phyloP scores from a whole-genome alignment of 2,329 filamentous ascomycete species.

The Passalora sequoiae region DNA sequence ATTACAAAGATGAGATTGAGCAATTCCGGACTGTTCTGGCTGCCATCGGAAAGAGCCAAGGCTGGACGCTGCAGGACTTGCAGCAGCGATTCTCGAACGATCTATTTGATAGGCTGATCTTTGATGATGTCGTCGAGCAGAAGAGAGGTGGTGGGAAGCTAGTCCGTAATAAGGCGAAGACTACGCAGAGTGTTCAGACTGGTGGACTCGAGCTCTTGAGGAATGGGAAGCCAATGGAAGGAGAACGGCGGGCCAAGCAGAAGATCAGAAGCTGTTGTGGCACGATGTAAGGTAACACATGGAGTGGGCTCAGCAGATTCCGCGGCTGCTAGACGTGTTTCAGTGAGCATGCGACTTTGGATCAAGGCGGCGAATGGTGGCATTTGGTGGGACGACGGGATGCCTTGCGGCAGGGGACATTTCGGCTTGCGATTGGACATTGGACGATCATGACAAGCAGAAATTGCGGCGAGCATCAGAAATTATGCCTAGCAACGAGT shows the following conservation, averaged over 20 bases:
- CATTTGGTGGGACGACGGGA: no score
- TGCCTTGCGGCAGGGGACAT: no score
- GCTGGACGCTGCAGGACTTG: conserved; percentile 14
- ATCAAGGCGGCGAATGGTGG: no score
- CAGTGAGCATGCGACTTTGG: no score
- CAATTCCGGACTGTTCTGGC: conserved; percentile 9
- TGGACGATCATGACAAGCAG: no score
- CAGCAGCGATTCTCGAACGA: conserved; percentile 14
- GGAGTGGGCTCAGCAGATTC: no score
- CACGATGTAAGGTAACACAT: not conserved
- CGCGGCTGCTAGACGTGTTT: no score
- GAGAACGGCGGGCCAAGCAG: not conserved
- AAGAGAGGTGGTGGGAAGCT: no score
- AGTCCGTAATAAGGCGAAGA: not conserved
- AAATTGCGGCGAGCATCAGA: no score
- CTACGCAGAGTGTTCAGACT: not conserved
- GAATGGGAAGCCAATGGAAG: not conserved
- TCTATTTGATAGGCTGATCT: conserved; percentile 10
- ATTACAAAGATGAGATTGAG: conserved; percentile 7
- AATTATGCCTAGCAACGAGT: no score
- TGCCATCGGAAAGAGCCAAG: conserved; percentile 9
- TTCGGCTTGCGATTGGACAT: no score
- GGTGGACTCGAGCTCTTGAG: not conserved
- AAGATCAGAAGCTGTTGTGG: not conserved
- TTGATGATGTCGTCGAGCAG: not conserved